Conservation (phyloP, 2,329 filamentous ascomycete species). For the Rutstroemia sp. region DNA sequence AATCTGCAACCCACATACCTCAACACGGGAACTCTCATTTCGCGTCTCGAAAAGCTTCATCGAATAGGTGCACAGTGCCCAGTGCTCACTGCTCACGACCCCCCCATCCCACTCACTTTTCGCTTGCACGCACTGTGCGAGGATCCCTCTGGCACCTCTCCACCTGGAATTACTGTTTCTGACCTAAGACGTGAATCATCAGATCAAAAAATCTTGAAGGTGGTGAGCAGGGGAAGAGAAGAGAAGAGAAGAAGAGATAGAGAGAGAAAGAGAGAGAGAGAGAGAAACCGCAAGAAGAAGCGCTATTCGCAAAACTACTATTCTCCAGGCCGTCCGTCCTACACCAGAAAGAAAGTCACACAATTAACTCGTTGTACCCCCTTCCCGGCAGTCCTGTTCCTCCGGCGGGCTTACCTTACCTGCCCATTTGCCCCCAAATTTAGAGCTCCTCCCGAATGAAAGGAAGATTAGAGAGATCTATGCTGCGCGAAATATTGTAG, state of each 20-base stretch:
- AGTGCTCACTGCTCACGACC: too few relatives aligned
- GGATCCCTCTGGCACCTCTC: too few relatives aligned
- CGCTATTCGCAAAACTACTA: not conserved
- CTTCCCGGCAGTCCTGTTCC: slow-evolving; percentile 2
- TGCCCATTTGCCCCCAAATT: not conserved
- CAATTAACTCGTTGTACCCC: not conserved
- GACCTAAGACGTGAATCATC: slow-evolving; percentile 9
- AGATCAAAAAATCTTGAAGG: not conserved
- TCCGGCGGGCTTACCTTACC: not conserved
- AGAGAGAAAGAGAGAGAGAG: not conserved
- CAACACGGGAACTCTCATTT: not conserved
- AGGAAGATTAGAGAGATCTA: not conserved
- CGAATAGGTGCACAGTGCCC: too few relatives aligned
- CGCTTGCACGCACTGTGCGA: too few relatives aligned
- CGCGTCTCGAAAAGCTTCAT: too few relatives aligned
- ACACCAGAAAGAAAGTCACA: not conserved
- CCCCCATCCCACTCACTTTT: too few relatives aligned
- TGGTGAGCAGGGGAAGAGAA: not conserved
- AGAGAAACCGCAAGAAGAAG: not conserved
- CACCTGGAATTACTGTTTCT: not conserved
- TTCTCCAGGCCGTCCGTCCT: not conserved
- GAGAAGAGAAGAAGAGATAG: not conserved
- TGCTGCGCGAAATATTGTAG: slow-evolving; percentile 1
- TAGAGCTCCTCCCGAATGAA: not conserved
- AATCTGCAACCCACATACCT: not conserved